These are phyloP conservation scores for Boletus sensibilis DNA, from an alignment of 768 basidiomycete species.

Conservation along the genomic window DNA sequence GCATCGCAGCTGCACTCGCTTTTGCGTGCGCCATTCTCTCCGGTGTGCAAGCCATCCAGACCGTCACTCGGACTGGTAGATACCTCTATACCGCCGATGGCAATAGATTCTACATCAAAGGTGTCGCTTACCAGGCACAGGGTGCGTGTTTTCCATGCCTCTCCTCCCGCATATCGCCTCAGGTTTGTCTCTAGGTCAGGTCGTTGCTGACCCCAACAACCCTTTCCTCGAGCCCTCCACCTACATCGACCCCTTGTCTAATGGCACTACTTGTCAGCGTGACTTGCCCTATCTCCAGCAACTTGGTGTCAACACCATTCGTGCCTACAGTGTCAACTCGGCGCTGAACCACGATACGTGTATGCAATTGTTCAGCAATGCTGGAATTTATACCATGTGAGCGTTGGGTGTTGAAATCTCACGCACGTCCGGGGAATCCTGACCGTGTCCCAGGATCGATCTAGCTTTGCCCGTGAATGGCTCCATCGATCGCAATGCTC, in stretches of 20 bases:
- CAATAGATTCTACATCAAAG: constrained; percentile 84
- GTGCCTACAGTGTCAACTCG: constrained; percentile 85
- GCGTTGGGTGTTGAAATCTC: constrained; percentile 26
- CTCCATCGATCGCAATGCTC: constrained; percentile 70
- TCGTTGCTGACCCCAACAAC: constrained; percentile 49
- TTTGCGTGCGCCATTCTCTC: constrained; percentile 43
- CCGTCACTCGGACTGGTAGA: constrained; percentile 67
- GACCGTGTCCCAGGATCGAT: constrained; percentile 61
- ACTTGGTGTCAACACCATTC: constrained; percentile 77
- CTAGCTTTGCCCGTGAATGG: constrained; percentile 83
- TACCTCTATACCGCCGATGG: constrained; percentile 81
- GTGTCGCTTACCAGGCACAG: constrained; percentile 81
- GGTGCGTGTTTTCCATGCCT: constrained; percentile 40
- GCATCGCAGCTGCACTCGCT: constrained; percentile 30
- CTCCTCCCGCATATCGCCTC: background rate
- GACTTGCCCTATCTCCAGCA: constrained; percentile 77
- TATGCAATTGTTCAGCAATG: constrained; percentile 72
- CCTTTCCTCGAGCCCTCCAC: constrained; percentile 69
- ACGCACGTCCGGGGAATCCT: constrained; percentile 4
- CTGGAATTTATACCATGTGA: constrained; percentile 89
- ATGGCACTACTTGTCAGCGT: constrained; percentile 64
- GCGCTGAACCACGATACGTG: constrained; percentile 83
- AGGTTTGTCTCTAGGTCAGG: constrained; percentile 30
- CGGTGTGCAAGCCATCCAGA: constrained; percentile 63
- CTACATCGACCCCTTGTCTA: constrained; percentile 78